These are phyloP conservation scores for Calocybe cyanea DNA, from an alignment of 768 basidiomycete species.

Conservation along the genomic window DNA sequence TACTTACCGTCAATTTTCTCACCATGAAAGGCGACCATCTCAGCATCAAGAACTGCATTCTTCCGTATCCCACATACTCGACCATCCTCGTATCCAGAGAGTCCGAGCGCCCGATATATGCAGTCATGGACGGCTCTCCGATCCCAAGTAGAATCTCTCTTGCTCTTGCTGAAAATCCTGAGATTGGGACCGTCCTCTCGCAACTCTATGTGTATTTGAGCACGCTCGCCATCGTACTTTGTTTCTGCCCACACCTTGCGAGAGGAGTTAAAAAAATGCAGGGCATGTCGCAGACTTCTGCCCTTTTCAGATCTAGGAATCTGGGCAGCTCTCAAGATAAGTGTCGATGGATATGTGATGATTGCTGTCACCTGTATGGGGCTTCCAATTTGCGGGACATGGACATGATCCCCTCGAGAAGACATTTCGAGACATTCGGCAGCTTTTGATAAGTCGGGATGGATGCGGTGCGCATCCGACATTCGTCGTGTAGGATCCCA, in stretches of 20 bases:
- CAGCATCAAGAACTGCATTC: constrained; percentile 68
- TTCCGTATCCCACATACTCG: constrained; percentile 23
- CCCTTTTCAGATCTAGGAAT: constrained; percentile 86
- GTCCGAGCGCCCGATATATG: constrained; percentile 57
- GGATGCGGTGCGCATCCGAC: constrained; percentile 47
- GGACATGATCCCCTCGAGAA: constrained; percentile 19
- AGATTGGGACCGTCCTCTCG: constrained; percentile 35
- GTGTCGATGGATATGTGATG: not conserved
- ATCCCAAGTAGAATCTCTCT: constrained; percentile 76
- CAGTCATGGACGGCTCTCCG: constrained; percentile 60
- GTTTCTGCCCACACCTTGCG: constrained; percentile 78
- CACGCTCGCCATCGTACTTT: constrained; percentile 94
- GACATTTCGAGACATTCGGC: constrained; percentile 38
- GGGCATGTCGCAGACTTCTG: constrained; percentile 51
- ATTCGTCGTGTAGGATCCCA: constrained; percentile 67
- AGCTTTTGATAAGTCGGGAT: constrained; percentile 58
- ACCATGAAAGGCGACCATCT: constrained; percentile 84
- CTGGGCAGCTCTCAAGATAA: constrained; percentile 27
- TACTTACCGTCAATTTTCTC: constrained; percentile 63
- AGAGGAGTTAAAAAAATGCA: constrained; percentile 38
- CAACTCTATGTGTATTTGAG: constrained; percentile 82
- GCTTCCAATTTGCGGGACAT: constrained; percentile 47
- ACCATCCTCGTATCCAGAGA: constrained; percentile 19
- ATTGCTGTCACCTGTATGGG: constrained; percentile 51
- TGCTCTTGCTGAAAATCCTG: constrained; percentile 86